Percentiles rank a stretch among this genome's conserved stretches.
phyloP scores from a whole-genome alignment of 2,329 filamentous ascomycete genomes.

The Fusarium sulawesiense region DNA sequence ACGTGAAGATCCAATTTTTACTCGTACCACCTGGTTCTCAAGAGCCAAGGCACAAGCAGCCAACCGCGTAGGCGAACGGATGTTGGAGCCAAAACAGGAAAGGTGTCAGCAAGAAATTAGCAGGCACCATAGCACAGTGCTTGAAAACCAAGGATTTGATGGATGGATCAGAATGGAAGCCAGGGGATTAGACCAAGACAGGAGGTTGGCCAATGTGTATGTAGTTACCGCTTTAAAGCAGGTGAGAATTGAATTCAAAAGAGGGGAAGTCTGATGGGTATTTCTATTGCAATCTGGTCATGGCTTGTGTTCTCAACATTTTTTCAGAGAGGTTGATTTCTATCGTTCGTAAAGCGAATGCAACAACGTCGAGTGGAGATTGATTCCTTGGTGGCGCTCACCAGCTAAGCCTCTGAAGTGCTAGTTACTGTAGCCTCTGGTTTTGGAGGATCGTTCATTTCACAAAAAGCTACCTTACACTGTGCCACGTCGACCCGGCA shows the following conservation, averaged over 20 bases:
- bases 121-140: conserved; percentile 19
- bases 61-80: conserved; percentile 33
- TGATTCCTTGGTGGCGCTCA: not conserved
- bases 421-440: not conserved
- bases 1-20: conserved; percentile 12
- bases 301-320: not conserved
- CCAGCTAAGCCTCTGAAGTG: not conserved
- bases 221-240: not conserved
- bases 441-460: not conserved
- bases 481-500: conserved; percentile 26
- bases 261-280: not conserved
- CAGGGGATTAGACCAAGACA: not conserved
- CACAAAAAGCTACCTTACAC: conserved; percentile 7
- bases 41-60: conserved; percentile 24
- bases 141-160: not conserved
- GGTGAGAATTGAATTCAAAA: not conserved
- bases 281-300: not conserved
- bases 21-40: conserved; percentile 33
- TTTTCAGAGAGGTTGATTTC: not conserved
- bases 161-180: not conserved
- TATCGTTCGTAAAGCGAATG: not conserved
- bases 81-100: conserved; percentile 35
- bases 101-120: conserved; percentile 41
- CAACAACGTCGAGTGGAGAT: not conserved
- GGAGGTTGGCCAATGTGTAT: not conserved